Percentiles rank a stretch among this genome's conserved stretches.
phyloP scores from a whole-genome alignment of 768 basidiomycete species.

The Lactarius tabidus region DNA sequence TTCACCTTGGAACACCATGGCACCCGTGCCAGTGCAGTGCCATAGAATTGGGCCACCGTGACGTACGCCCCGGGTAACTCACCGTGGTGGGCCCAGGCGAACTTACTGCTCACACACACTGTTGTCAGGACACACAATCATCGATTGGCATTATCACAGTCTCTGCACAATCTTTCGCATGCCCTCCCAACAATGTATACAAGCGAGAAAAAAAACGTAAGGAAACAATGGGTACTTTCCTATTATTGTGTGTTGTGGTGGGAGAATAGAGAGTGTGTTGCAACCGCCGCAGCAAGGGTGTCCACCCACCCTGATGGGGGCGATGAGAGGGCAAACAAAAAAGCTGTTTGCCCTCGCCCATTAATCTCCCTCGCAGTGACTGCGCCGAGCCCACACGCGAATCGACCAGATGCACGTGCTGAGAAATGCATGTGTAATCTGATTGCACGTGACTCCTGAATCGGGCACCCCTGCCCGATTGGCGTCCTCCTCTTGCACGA shows the following conservation, averaged over 20 bases:
- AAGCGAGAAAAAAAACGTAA: slow-evolving; percentile 16
- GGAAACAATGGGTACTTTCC: not conserved
- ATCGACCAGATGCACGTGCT: not conserved
- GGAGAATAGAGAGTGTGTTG: not conserved
- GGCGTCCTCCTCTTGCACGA: not conserved
- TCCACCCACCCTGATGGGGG: not conserved
- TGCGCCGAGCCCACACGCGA: too few species aligned
- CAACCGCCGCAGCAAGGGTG: not conserved
- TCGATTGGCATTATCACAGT: slow-evolving; percentile 18
- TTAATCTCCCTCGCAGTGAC: not conserved
- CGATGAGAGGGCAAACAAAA: not conserved
- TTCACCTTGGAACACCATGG: not conserved
- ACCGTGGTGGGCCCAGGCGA: not conserved
- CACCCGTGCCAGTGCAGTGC: not conserved
- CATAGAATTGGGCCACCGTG: not conserved
- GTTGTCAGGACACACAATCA: slow-evolving; percentile 24
- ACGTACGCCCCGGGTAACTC: not conserved
- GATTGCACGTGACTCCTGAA: not conserved
- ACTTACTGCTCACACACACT: slow-evolving; percentile 20
- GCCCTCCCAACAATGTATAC: slow-evolving; percentile 24
- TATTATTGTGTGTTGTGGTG: slow-evolving; percentile 1
- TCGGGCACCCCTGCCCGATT: slow-evolving; percentile 12
- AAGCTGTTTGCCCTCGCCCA: not conserved
- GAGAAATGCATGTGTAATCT: not conserved
- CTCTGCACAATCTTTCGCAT: slow-evolving; percentile 17